phyloP scores from a whole-genome alignment of 768 basidiomycete genomes.

The Russula lepida region DNA sequence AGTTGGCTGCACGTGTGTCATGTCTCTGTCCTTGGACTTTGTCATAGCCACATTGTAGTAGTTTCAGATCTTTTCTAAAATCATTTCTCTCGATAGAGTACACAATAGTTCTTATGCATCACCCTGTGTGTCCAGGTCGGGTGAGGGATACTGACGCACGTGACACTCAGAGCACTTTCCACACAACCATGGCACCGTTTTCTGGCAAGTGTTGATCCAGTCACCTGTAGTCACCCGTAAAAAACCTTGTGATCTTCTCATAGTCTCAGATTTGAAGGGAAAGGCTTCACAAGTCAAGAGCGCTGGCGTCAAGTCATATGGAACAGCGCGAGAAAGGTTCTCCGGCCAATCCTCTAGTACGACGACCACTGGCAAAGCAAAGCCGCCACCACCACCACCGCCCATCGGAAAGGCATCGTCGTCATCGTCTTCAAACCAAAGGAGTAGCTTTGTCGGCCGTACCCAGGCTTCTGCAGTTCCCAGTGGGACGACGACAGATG shows the following conservation, averaged over 20 bases:
- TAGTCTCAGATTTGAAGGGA: constrained; percentile 12
- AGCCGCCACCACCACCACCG: not conserved
- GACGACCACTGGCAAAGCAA: not conserved
- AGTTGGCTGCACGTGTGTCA: too few relatives aligned
- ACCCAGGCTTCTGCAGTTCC: not conserved
- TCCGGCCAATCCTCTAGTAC: not conserved
- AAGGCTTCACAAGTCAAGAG: constrained; percentile 8
- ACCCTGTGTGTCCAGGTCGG: too few relatives aligned
- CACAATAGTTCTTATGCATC: too few relatives aligned
- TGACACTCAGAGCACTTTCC: too few relatives aligned
- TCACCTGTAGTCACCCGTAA: not conserved
- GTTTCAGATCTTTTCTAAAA: too few relatives aligned
- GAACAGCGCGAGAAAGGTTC: constrained; percentile 1
- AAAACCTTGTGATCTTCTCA: not conserved
- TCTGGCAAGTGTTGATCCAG: not conserved
- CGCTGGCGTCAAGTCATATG: constrained; percentile 4
- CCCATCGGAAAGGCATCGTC: not conserved
- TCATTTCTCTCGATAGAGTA: too few relatives aligned
- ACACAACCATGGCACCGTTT: constrained; percentile 9
- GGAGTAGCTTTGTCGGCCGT: not conserved
- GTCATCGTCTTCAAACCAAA: not conserved
- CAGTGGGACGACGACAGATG: not conserved
- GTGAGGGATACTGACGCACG: too few relatives aligned
- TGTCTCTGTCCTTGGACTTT: too few relatives aligned
- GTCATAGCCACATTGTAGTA: too few relatives aligned